A percentile compares a stretch with the other conserved stretches of the same genome.
Conservation (phyloP, 441 rosid genomes). For the Erodium trifolium region DNA sequence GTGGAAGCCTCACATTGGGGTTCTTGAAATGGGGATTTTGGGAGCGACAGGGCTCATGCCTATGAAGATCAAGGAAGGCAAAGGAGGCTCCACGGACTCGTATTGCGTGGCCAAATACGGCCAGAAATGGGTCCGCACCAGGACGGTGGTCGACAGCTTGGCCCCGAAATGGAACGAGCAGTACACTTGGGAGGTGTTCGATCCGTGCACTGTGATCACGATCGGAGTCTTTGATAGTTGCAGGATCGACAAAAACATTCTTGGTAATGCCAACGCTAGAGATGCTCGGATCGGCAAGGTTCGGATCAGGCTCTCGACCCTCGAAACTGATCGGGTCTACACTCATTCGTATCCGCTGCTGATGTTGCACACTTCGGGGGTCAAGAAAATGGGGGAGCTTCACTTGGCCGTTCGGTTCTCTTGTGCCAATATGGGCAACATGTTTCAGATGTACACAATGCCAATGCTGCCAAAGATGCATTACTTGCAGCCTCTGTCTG, state of each 20-base stretch:
- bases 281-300: slow-evolving; percentile 76
- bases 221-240: slow-evolving; percentile 80
- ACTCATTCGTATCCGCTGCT: slow-evolving; percentile 79
- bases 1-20: slow-evolving; percentile 71
- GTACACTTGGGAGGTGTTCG: slow-evolving; percentile 71
- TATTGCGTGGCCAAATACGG: slow-evolving; percentile 96
- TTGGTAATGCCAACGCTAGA: slow-evolving; percentile 42
- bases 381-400: slow-evolving; percentile 81
- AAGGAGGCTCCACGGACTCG: slow-evolving; percentile 64
- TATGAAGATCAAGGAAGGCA: slow-evolving; percentile 64
- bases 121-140: slow-evolving; percentile 88
- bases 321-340: slow-evolving; percentile 69
- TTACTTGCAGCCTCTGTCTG: slow-evolving; percentile 72
- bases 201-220: slow-evolving; percentile 79
- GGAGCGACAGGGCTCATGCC: slow-evolving; percentile 82
- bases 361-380: slow-evolving; percentile 59
- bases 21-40: slow-evolving; percentile 66
- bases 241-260: slow-evolving; percentile 32
- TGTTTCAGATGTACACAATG: slow-evolving; percentile 67
- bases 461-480: slow-evolving; percentile 87
- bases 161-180: slow-evolving; percentile 42
- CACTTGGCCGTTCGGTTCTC: slow-evolving; percentile 77
- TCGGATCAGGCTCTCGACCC: slow-evolving; percentile 74
- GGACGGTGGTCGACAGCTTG: slow-evolving; percentile 63
- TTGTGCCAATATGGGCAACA: slow-evolving; percentile 53